Percentiles rank a stretch among this genome's conserved stretches.
These are phyloP conservation scores for Vicia villosa DNA, from an alignment of 306 rosid genomes.

Conservation along the genomic window DNA sequence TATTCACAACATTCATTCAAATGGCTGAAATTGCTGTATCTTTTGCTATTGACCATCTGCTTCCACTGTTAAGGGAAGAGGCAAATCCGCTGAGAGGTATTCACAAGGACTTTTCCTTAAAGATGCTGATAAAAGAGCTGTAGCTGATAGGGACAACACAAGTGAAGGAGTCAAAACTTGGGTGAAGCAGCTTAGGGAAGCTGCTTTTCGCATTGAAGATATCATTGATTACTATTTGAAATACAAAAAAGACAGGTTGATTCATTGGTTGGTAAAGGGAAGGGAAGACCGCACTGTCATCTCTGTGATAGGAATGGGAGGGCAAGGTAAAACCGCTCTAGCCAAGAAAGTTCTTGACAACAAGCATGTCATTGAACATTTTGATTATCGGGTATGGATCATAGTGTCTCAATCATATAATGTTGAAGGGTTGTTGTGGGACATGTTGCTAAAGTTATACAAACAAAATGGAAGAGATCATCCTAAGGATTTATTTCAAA, in stretches of 20 bases:
- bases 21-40: no score
- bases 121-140: no score
- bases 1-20: no score
- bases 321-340: neutral
- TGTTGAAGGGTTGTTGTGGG: neutral
- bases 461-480: neutral
- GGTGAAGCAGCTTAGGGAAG: neutral
- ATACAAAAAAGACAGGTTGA: neutral
- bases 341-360: neutral
- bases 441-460: neutral
- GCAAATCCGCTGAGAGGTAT: no score
- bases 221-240: neutral
- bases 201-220: neutral
- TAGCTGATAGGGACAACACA: no score
- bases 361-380: neutral
- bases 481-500: neutral
- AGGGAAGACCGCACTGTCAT: neutral
- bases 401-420: neutral
- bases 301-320: neutral
- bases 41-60: no score
- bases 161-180: neutral
- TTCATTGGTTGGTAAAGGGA: neutral
- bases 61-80: no score
- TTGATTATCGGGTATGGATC: neutral
- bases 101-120: no score